Base-by-base conservation (phyloP, 768 basidiomycete species). In the Filobasidium floriforme region DNA sequence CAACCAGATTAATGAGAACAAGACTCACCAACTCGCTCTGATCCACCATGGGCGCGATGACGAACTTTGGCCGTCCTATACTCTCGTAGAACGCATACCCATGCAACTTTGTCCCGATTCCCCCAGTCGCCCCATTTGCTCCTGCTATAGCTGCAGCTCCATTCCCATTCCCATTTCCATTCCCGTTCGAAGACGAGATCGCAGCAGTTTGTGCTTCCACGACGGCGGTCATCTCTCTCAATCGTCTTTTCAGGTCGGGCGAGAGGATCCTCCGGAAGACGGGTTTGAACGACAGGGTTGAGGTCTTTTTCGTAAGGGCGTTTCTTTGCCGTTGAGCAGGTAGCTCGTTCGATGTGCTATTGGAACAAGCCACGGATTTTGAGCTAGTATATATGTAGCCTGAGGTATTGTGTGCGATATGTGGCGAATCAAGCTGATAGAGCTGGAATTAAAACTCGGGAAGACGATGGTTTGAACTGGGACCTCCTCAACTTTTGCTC, bases 1-100 rank as follows among this genome's bases (percentile, higher is more conserved):
- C 43, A 6, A 54, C 14, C 19, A n/a, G 24, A 44, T 43, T 5
- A 44, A 6, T 24, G 24, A 51, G 22, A 12, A 1, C 41, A 18
- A 41, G 18, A 83, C 88, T 72, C 72, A 96, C 93, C 77, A 97
- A 83, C 78, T 97, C 94, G 74, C 89, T 90, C 81, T 96, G 92
- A 77, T 98, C 96, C 0, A 98, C 96, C 96, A 99, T 99, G 19
- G 96, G 96, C 10, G 91, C 94, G 19, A 97, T 90, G 46, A 98
- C 84, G 73, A 85, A 88, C 79, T 89, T 92, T 10, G 94, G 90
- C 73, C 87, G 87, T 9, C 89, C 88, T 28, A 97, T 82, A 0
- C 90, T 80, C 28, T 81, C 81, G 73, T 92, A 96, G 71, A 96
- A 89, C 4, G 91, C 87, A 72, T 92, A 92, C 1, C 92, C 92